phyloP scores from a whole-genome alignment of 2,329 filamentous ascomycete genomes.

The Fusarium continuum region DNA sequence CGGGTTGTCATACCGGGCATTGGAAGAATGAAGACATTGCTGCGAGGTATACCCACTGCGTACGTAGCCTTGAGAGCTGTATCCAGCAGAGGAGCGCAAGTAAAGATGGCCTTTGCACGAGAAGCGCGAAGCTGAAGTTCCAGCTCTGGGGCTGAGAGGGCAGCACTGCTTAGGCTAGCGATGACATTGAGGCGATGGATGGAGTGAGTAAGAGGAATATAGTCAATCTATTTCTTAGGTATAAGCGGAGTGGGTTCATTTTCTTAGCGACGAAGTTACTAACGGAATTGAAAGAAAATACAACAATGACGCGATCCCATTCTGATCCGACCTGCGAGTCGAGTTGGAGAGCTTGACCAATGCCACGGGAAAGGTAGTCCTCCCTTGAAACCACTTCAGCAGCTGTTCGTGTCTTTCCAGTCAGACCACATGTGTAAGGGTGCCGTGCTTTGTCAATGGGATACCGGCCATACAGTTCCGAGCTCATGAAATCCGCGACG shows the following conservation, averaged over 20 bases:
- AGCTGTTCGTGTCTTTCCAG: constrained; percentile 71
- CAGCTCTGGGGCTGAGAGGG: constrained; percentile 74
- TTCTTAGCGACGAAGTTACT: constrained; percentile 21
- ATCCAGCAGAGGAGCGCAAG: constrained; percentile 71
- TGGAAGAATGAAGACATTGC: constrained; percentile 73
- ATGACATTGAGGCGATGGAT: constrained; percentile 77
- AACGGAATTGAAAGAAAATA: constrained; percentile 82
- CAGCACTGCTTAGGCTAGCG: constrained; percentile 76
- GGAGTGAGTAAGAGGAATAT: constrained; percentile 75
- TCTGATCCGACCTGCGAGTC: constrained; percentile 73
- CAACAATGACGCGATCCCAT: constrained; percentile 81
- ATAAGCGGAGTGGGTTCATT: no score
- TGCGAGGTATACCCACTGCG: constrained; percentile 67
- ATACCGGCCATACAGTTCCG: constrained; percentile 54
- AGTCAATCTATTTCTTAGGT: constrained; percentile 73
- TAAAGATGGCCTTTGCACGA: constrained; percentile 74
- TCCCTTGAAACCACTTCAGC: constrained; percentile 71
- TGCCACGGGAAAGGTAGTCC: constrained; percentile 70
- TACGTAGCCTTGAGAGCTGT: constrained; percentile 71
- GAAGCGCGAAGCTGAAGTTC: constrained; percentile 76
- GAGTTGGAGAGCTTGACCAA: constrained; percentile 71
- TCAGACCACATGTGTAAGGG: constrained; percentile 80
- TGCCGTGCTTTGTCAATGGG: constrained; percentile 69
- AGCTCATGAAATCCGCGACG: constrained; percentile 79
- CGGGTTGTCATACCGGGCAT: constrained; percentile 56